These are phyloP conservation scores for Phylloporus scabripes DNA, from an alignment of 768 basidiomycete genomes.

Conservation along the genomic window DNA sequence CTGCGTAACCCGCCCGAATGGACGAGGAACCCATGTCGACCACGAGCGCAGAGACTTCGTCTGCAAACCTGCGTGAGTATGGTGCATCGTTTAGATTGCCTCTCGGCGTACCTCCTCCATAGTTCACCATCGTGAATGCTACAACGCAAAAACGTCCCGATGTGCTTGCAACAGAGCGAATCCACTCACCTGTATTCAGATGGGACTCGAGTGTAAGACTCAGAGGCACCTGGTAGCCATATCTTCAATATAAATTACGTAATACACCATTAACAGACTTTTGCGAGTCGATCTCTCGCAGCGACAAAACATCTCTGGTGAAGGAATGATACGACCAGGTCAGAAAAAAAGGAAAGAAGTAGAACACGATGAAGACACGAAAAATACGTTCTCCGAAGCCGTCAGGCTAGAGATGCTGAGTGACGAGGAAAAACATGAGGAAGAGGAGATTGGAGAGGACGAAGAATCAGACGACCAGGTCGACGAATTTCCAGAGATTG, in stretches of 20 bases:
- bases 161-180: neutral
- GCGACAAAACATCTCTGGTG: neutral
- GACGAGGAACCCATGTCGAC: slow-evolving; percentile 91
- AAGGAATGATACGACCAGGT: slow-evolving; percentile 32
- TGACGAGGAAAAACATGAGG: slow-evolving; percentile 57
- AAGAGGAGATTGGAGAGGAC: slow-evolving; percentile 14
- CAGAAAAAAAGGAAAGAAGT: slow-evolving; percentile 57
- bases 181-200: neutral
- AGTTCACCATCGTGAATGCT: slow-evolving; percentile 62
- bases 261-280: neutral
- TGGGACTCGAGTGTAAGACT: neutral
- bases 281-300: neutral
- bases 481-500: slow-evolving; percentile 72
- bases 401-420: slow-evolving; percentile 66
- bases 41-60: slow-evolving; percentile 96
- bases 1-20: slow-evolving; percentile 92
- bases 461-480: slow-evolving; percentile 51
- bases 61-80: slow-evolving; percentile 36
- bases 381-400: slow-evolving; percentile 32
- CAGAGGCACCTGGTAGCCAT: neutral
- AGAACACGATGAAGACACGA: slow-evolving; percentile 35
- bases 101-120: slow-evolving; percentile 67
- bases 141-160: neutral
- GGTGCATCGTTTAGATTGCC: neutral
- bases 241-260: neutral